Percentiles rank a stretch among this genome's conserved stretches.
Evolutionary conservation across 768 basidiomycete genomes (phyloP).

Genomic region (Tephrocybe sp.): DNA sequence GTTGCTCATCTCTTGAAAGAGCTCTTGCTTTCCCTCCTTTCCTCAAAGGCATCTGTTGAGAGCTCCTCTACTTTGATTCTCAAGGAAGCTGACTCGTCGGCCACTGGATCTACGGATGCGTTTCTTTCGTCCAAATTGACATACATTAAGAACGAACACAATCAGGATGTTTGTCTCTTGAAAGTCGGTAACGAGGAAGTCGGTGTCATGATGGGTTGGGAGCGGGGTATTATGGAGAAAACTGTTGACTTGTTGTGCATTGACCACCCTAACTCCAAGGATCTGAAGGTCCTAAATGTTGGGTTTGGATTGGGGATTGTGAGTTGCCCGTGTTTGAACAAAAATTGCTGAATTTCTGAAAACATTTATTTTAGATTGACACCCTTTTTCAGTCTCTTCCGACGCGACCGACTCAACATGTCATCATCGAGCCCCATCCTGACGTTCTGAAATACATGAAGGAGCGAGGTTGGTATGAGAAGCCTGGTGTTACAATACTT

Average conservation of each 20-base stretch:
- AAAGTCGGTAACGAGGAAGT: constrained; percentile 69
- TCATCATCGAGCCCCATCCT: constrained; percentile 93
- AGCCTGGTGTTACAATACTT: constrained; percentile 73
- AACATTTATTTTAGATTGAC: constrained; percentile 67
- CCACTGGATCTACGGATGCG: constrained; percentile 59
- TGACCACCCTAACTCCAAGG: constrained; percentile 45
- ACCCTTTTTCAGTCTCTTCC: constrained; percentile 69
- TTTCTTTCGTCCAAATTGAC: constrained; percentile 73
- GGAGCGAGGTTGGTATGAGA: constrained; percentile 73
- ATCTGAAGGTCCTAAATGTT: constrained; percentile 78
- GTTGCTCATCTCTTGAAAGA: constrained; percentile 40
- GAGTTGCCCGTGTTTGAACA: constrained; percentile 28
- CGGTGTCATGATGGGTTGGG: constrained; percentile 99
- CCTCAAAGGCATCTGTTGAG: constrained; percentile 41
- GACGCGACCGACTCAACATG: constrained; percentile 65
- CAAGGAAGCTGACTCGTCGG: constrained; percentile 50
- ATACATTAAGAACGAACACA: constrained; percentile 67
- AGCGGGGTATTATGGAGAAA: constrained; percentile 79
- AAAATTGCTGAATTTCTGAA: background rate
- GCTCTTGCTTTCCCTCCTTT: constrained; percentile 65
- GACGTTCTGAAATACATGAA: constrained; percentile 87
- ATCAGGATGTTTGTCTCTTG: constrained; percentile 82
- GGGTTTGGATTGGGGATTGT: constrained; percentile 96
- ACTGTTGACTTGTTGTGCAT: constrained; percentile 70
- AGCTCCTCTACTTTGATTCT: constrained; percentile 39